phyloP scores from a whole-genome alignment of 371 early-diverging fungal genomes.

The Smittium culicis region DNA sequence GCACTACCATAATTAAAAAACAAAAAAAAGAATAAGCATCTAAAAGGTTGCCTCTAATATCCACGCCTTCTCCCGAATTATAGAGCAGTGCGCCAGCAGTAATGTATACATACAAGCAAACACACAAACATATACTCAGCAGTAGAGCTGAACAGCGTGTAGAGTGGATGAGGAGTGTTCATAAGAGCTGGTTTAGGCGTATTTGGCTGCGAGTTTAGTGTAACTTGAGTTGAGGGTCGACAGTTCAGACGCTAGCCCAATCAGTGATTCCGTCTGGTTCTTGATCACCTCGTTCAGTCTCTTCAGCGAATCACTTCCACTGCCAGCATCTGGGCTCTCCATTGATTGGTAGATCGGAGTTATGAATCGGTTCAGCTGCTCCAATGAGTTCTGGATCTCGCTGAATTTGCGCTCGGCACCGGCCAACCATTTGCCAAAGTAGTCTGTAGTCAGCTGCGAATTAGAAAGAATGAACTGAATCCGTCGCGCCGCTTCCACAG shows the following conservation, averaged over 20 bases:
- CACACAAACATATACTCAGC: too few species aligned
- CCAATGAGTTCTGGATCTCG: constrained; percentile 18
- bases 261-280: neutral
- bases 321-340: too few species aligned
- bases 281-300: neutral
- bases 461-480: constrained; percentile 26
- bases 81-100: too few species aligned
- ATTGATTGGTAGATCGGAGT: neutral
- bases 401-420: constrained; percentile 18
- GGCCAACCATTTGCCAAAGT: constrained; percentile 28
- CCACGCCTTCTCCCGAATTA: too few species aligned
- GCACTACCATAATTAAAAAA: too few species aligned
- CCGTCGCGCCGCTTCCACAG: constrained; percentile 24
- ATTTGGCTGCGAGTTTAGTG: neutral
- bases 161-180: too few species aligned
- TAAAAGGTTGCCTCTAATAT: too few species aligned
- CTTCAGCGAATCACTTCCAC: neutral
- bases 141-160: too few species aligned
- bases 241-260: constrained; percentile 1
- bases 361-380: constrained; percentile 22
- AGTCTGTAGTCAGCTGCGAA: constrained; percentile 23
- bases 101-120: too few species aligned
- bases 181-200: too few species aligned
- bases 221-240: neutral
- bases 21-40: too few species aligned